Conservation (phyloP, 306 rosid species). For the Spatholobus suberectus region DNA sequence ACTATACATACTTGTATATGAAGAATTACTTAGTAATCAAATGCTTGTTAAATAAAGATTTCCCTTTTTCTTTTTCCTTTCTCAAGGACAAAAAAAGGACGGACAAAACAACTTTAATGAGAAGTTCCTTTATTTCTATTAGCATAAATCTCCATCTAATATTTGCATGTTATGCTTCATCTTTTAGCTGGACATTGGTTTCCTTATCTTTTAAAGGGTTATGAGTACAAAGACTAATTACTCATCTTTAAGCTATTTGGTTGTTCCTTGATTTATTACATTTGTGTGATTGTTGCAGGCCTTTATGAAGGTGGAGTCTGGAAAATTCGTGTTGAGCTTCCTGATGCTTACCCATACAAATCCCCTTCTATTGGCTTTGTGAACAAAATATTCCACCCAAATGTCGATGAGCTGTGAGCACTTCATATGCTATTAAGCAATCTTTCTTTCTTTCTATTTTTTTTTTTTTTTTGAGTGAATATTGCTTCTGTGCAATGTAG, state of each 20-base stretch:
- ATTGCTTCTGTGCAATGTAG: background rate
- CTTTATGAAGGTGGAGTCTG: slow-evolving; percentile 96
- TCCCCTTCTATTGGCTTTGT: slow-evolving; percentile 96
- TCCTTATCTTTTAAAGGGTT: slow-evolving; percentile 19
- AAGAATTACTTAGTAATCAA: slow-evolving; percentile 7
- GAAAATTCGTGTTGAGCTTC: slow-evolving; percentile 97
- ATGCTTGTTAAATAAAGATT: background rate
- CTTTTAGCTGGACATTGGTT: slow-evolving; percentile 13
- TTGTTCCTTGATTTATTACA: slow-evolving; percentile 32
- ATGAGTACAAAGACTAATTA: background rate
- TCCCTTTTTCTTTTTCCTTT: background rate
- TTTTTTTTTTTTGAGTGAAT: background rate
- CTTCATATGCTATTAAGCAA: slow-evolving; percentile 33
- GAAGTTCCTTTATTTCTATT: slow-evolving; percentile 1
- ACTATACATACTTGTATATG: slow-evolving; percentile 19
- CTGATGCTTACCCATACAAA: slow-evolving; percentile 97
- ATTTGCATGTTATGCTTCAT: slow-evolving; percentile 5
- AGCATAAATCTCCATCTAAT: background rate
- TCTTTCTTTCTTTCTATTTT: too few species aligned
- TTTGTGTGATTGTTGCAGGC: slow-evolving; percentile 63
- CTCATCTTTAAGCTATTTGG: slow-evolving; percentile 16
- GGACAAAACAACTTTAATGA: background rate
- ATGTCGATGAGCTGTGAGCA: slow-evolving; percentile 97
- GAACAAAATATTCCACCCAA: slow-evolving; percentile 97
- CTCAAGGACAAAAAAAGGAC: background rate